phyloP scores from a whole-genome alignment of 2,329 filamentous ascomycete genomes.

The Thelonectria olida region DNA sequence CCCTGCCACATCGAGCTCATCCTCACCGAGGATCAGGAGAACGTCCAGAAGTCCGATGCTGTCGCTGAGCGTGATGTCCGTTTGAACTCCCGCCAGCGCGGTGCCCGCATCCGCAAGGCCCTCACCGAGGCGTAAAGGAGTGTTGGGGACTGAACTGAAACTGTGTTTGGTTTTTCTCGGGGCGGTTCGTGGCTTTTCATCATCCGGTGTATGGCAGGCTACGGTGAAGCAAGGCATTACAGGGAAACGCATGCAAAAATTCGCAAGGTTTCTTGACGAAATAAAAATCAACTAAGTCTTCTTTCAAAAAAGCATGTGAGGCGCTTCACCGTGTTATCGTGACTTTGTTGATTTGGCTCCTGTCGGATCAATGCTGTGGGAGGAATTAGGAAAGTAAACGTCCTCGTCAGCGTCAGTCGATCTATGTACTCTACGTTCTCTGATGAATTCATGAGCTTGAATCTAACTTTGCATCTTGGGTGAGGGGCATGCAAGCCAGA shows the following conservation, averaged over 20 bases:
- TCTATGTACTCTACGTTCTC: slow-evolving; percentile 5
- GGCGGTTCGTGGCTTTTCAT: slow-evolving; percentile 52
- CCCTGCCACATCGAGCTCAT: slow-evolving; percentile 99
- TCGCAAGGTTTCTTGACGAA: slow-evolving; percentile 50
- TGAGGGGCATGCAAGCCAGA: background rate
- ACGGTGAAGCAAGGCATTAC: slow-evolving; percentile 51
- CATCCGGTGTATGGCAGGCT: slow-evolving; percentile 51
- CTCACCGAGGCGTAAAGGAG: slow-evolving; percentile 69
- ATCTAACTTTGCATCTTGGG: background rate
- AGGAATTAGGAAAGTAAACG: slow-evolving; percentile 4
- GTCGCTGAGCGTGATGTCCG: slow-evolving; percentile 73
- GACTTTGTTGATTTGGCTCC: background rate
- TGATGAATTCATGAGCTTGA: slow-evolving; percentile 14
- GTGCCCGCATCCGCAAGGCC: slow-evolving; percentile 70
- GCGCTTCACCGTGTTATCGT: slow-evolving; percentile 12
- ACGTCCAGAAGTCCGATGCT: slow-evolving; percentile 94
- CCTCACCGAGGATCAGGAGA: slow-evolving; percentile 96
- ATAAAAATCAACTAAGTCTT: slow-evolving; percentile 47
- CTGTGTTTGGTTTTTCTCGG: slow-evolving; percentile 42
- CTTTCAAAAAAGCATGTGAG: slow-evolving; percentile 25
- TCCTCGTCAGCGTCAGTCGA: slow-evolving; percentile 2
- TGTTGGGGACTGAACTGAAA: slow-evolving; percentile 27
- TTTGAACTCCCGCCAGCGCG: slow-evolving; percentile 93
- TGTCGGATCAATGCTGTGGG: background rate
- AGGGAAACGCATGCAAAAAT: slow-evolving; percentile 50